phyloP scores from a whole-genome alignment of 768 basidiomycete genomes.

The Russula olivacea region DNA sequence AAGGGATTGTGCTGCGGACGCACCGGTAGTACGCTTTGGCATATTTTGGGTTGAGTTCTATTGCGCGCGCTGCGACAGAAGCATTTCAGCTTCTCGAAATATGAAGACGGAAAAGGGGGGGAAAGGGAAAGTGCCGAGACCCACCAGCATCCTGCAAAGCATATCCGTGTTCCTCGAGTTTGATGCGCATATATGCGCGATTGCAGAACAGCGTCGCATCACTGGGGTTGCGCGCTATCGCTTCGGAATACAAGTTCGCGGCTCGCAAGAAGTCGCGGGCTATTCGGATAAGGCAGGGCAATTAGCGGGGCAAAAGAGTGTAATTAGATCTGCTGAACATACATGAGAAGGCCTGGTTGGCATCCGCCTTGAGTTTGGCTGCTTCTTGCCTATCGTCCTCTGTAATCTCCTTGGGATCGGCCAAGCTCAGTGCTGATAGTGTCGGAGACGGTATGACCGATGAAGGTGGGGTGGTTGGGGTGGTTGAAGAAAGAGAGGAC shows the following conservation, averaged over 20 bases:
- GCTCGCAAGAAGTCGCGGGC: conserved; percentile 75
- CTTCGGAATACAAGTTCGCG: conserved; percentile 71
- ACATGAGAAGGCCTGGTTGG: conserved; percentile 85
- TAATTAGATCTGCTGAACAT: conserved; percentile 28
- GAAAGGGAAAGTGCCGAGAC: conserved; percentile 29
- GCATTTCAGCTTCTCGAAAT: neutral
- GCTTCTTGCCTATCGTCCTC: conserved; percentile 68
- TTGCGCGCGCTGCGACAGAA: conserved; percentile 59
- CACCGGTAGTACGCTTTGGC: conserved; percentile 87
- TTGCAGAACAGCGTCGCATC: conserved; percentile 94
- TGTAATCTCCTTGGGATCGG: conserved; percentile 44
- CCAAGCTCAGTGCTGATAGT: conserved; percentile 45
- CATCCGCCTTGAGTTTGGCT: conserved; percentile 67
- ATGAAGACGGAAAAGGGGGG: neutral
- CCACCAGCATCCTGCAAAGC: conserved; percentile 82
- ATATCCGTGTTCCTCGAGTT: conserved; percentile 90
- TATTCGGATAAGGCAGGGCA: conserved; percentile 26
- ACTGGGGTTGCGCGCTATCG: conserved; percentile 80
- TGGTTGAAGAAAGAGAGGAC: conserved; percentile 45
- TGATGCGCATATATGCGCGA: conserved; percentile 87
- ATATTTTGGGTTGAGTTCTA: conserved; percentile 82
- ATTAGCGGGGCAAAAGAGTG: neutral
- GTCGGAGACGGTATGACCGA: conserved; percentile 58
- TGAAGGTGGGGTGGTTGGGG: conserved; percentile 44
- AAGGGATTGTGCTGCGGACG: neutral